phyloP scores from a whole-genome alignment of 352 stramenopile species.

The Phytopythium ostracodes region DNA sequence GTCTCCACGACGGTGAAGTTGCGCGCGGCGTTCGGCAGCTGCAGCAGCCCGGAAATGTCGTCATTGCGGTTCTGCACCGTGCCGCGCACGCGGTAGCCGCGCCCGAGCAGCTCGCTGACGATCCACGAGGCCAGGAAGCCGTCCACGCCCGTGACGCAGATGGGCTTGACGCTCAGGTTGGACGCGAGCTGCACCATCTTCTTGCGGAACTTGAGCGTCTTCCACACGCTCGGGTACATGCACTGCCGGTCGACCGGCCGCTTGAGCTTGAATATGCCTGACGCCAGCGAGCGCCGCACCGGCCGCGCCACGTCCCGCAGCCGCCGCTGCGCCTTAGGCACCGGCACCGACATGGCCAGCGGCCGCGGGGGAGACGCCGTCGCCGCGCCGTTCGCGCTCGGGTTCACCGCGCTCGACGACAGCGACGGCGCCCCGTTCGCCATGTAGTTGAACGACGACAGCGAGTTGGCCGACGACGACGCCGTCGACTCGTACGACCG shows the following conservation, averaged over 20 bases:
- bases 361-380: slow-evolving; percentile 3
- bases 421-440: slow-evolving; percentile 1
- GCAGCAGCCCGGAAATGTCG: slow-evolving; percentile 74
- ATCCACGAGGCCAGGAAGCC: slow-evolving; percentile 86
- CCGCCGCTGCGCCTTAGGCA: slow-evolving; percentile 25
- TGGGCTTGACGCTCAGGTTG: slow-evolving; percentile 70
- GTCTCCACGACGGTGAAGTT: slow-evolving; percentile 87
- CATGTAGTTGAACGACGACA: slow-evolving; percentile 24
- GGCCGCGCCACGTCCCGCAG: slow-evolving; percentile 23
- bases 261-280: slow-evolving; percentile 20
- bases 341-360: slow-evolving; percentile 4
- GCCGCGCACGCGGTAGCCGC: slow-evolving; percentile 77
- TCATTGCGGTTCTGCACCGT: slow-evolving; percentile 86
- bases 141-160: slow-evolving; percentile 85
- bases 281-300: slow-evolving; percentile 9
- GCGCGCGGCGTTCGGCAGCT: slow-evolving; percentile 62
- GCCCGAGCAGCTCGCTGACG: slow-evolving; percentile 69
- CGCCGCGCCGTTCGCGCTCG: not conserved
- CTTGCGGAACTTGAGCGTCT: slow-evolving; percentile 75
- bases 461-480: slow-evolving; percentile 23
- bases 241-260: slow-evolving; percentile 34
- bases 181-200: slow-evolving; percentile 77
- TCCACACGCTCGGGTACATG: slow-evolving; percentile 84
- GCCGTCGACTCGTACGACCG: slow-evolving; percentile 33
- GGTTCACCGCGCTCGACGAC: not conserved